These are phyloP conservation scores for Papilionanthe hybrid DNA, from an alignment of 116 monocot genomes.

Conservation along the genomic window DNA sequence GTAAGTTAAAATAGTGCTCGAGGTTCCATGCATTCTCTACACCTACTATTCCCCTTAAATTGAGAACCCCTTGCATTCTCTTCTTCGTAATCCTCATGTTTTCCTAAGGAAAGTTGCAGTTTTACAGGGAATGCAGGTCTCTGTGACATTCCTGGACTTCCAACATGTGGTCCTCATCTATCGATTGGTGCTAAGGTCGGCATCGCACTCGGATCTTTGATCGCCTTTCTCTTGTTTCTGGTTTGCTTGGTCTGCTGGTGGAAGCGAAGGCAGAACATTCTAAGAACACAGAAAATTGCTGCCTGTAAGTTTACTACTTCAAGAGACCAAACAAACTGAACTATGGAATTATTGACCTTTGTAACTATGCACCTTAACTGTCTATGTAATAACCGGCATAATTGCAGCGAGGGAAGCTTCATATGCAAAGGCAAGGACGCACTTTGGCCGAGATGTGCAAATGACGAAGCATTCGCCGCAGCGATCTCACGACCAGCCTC, in stretches of 20 bases:
- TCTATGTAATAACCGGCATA: not conserved
- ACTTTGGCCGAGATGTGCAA: constrained; percentile 65
- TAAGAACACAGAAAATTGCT: constrained; percentile 67
- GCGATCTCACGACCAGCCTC: constrained; percentile 40
- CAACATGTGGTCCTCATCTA: constrained; percentile 65
- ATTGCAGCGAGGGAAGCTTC: constrained; percentile 85
- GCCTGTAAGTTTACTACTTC: constrained; percentile 33
- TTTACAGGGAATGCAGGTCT: constrained; percentile 85
- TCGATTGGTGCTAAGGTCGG: constrained; percentile 67
- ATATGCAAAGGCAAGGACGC: constrained; percentile 83
- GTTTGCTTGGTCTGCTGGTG: constrained; percentile 66
- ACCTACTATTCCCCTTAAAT: no score
- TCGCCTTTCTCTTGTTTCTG: constrained; percentile 40
- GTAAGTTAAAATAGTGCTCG: no score
- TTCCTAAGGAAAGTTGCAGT: constrained; percentile 29
- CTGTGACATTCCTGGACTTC: constrained; percentile 87
- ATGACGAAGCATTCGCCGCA: constrained; percentile 48
- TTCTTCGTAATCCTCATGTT: constrained; percentile 2
- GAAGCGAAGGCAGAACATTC: constrained; percentile 89
- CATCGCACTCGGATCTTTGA: constrained; percentile 51
- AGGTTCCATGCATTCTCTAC: no score
- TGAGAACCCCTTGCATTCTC: not conserved
- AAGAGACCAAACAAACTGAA: not conserved
- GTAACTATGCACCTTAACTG: not conserved
- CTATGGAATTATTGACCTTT: not conserved